phyloP scores from a whole-genome alignment of 768 basidiomycete species.

The Hygrophoropsis aurantiaca region DNA sequence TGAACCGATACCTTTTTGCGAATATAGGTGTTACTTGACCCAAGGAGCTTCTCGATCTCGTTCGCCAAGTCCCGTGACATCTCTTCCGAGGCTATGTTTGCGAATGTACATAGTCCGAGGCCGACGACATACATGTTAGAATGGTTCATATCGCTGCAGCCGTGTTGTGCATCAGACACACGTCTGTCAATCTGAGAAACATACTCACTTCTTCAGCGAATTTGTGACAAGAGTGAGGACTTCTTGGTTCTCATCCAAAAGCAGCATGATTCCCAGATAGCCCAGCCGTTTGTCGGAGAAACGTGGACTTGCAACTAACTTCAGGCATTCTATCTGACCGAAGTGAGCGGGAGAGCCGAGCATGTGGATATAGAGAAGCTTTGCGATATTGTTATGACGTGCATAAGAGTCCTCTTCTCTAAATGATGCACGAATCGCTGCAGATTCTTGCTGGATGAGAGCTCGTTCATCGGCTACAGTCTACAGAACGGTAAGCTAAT shows the following conservation, averaged over 20 bases:
- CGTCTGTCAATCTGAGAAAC: not conserved
- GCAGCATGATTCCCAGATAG: constrained; percentile 96
- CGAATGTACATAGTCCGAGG: constrained; percentile 95
- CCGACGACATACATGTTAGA: constrained; percentile 99
- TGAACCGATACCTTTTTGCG: constrained; percentile 82
- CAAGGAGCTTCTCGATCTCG: constrained; percentile 95
- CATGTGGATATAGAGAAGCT: constrained; percentile 98
- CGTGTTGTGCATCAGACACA: constrained; percentile 9
- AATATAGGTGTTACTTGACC: constrained; percentile 97
- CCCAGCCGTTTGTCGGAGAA: constrained; percentile 97
- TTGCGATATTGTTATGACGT: constrained; percentile 96
- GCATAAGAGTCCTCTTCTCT: constrained; percentile 95
- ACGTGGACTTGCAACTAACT: constrained; percentile 90
- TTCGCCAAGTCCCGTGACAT: constrained; percentile 98
- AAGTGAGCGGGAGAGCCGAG: constrained; percentile 98
- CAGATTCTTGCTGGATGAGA: constrained; percentile 96
- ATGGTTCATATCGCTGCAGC: constrained; percentile 93
- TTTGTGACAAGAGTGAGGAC: constrained; percentile 97
- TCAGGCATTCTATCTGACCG: constrained; percentile 97
- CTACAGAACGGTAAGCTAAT: constrained; percentile 41
- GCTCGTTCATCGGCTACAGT: constrained; percentile 98
- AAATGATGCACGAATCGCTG: constrained; percentile 95
- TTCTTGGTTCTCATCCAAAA: constrained; percentile 97
- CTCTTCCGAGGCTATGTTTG: constrained; percentile 98
- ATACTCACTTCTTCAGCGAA: constrained; percentile 89